These are phyloP conservation scores for Oryza rufipogon DNA, from an alignment of 176 grass and related monocot species.

Conservation along the genomic window DNA sequence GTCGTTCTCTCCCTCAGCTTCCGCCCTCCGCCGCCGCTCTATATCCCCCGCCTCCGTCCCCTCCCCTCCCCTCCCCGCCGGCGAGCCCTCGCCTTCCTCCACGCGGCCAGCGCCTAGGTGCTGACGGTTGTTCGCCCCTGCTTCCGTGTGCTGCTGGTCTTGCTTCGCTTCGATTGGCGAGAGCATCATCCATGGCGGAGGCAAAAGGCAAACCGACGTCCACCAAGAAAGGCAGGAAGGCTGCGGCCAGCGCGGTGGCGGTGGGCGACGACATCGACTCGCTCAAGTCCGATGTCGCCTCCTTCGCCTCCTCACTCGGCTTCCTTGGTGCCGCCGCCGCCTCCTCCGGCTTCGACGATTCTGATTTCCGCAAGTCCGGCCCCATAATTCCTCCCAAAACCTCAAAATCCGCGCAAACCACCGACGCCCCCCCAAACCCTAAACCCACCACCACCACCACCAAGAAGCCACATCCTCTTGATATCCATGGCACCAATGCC, in stretches of 20 bases:
- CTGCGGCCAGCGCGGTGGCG: constrained; percentile 3
- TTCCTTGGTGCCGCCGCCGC: constrained; percentile 33
- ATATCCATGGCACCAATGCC: constrained; percentile 12
- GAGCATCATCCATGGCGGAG: neutral
- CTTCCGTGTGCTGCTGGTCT: no score
- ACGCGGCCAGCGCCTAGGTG: no score
- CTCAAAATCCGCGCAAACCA: constrained; percentile 10
- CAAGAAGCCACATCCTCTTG: constrained; percentile 71
- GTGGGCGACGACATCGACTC: constrained; percentile 52
- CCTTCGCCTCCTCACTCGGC: constrained; percentile 87
- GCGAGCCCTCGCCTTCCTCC: no score
- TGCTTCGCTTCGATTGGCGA: no score
- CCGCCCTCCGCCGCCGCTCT: no score
- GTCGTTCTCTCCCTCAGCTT: no score
- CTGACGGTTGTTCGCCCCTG: no score
- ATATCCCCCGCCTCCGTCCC: no score
- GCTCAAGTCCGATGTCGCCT: constrained; percentile 83
- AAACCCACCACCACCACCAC: neutral
- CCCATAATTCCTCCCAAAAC: constrained; percentile 52
- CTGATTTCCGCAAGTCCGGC: constrained; percentile 80
- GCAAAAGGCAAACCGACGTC: neutral
- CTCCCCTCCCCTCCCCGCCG: no score
- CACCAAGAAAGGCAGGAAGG: constrained; percentile 32
- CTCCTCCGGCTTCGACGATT: constrained; percentile 80
- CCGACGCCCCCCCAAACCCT: constrained; percentile 15